Conservation (phyloP, 352 stramenopile genomes). For the Phytophthora sp. region DNA sequence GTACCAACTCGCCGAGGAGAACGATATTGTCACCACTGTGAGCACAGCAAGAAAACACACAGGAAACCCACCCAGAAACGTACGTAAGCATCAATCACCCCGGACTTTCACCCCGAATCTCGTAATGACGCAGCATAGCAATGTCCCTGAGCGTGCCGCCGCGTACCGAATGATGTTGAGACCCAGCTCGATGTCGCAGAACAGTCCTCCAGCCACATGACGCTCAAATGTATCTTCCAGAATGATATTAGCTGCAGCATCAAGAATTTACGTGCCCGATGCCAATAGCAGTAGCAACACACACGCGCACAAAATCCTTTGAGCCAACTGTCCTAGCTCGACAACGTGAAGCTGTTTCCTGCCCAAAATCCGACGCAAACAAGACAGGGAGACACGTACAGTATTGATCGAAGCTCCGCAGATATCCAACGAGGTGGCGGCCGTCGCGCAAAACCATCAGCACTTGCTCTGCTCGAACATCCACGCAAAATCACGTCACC, state of each 20-base stretch:
- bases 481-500: conserved; percentile 8
- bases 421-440: conserved; percentile 93
- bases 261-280: not conserved
- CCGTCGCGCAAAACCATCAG: conserved; percentile 95
- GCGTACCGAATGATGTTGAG: conserved; percentile 95
- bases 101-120: not conserved
- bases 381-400: conserved; percentile 51
- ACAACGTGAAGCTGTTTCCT: not conserved
- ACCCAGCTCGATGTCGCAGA: conserved; percentile 95
- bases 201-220: conserved; percentile 86
- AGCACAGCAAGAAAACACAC: not conserved
- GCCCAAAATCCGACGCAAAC: not conserved
- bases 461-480: conserved; percentile 73
- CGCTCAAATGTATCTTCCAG: conserved; percentile 95
- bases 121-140: not conserved
- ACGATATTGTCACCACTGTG: conserved; percentile 89
- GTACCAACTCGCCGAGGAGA: conserved; percentile 82
- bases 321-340: conserved; percentile 10
- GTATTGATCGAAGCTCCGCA: conserved; percentile 90
- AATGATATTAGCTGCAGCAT: conserved; percentile 93
- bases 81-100: too few species aligned
- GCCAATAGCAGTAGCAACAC: conserved; percentile 1
- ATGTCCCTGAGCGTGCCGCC: not conserved
- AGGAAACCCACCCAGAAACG: too few species aligned
- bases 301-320: conserved; percentile 1